Conservation (phyloP, 1,139 yeast genomes). For the Saccharomyces hybrid region DNA sequence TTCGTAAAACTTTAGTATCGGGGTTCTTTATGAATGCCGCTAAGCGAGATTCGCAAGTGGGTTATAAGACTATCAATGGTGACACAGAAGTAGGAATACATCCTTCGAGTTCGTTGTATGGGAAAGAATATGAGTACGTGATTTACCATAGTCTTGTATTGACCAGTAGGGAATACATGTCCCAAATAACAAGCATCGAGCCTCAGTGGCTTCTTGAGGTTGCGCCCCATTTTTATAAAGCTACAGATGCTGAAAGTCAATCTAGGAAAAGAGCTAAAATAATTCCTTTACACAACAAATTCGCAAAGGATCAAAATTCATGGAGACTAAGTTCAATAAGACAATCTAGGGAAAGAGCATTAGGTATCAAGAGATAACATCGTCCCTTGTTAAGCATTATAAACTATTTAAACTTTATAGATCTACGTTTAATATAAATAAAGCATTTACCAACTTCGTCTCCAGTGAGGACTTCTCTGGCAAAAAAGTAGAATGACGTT, state of each 20-base stretch:
- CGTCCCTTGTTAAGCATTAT: not conserved
- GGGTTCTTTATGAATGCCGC: constrained; percentile 88
- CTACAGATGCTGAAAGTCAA: constrained; percentile 38
- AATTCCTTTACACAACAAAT: constrained; percentile 55
- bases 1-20: constrained; percentile 68
- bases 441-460: not conserved
- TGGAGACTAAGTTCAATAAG: constrained; percentile 45
- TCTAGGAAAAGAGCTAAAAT: constrained; percentile 43
- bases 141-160: constrained; percentile 75
- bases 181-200: constrained; percentile 71
- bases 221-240: constrained; percentile 81
- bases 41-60: constrained; percentile 66
- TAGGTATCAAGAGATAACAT: constrained; percentile 24
- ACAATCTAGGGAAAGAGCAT: constrained; percentile 28
- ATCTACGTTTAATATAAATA: not conserved
- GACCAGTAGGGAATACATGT: constrained; percentile 89
- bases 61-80: constrained; percentile 71
- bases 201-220: constrained; percentile 78
- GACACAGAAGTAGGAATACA: constrained; percentile 76
- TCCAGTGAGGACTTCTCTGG: not conserved
- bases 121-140: constrained; percentile 68
- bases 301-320: constrained; percentile 44
- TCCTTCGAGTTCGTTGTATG: constrained; percentile 78
- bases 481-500: not conserved
- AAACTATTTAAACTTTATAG: not conserved